phyloP scores from a whole-genome alignment of 345 rosid genomes.

The Populus euphratica region DNA sequence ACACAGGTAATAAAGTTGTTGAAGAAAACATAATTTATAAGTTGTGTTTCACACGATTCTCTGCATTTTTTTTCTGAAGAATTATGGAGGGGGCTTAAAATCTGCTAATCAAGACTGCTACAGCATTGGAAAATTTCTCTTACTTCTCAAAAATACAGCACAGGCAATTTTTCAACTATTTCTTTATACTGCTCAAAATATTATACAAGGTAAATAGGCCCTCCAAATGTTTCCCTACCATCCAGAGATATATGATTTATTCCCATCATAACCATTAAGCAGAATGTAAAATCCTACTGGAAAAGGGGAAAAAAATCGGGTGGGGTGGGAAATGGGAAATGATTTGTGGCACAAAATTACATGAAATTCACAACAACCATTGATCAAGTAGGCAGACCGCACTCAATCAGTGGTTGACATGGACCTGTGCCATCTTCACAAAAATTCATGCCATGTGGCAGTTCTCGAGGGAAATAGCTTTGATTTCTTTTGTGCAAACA shows the following conservation, averaged over 20 bases:
- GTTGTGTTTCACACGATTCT: not conserved
- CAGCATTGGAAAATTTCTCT: not conserved
- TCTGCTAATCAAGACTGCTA: not conserved
- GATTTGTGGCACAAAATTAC: too few species aligned
- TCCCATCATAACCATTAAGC: not conserved
- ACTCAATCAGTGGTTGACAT: too few species aligned
- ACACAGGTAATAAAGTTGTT: not conserved
- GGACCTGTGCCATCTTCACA: too few species aligned
- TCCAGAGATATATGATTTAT: not conserved
- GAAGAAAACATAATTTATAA: not conserved
- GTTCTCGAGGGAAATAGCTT: not conserved
- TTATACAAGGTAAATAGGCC: not conserved
- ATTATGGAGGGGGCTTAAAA: not conserved
- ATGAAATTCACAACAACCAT: too few species aligned
- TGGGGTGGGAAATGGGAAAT: too few species aligned
- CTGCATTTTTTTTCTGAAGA: not conserved
- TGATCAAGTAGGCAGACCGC: too few species aligned
- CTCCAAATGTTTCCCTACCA: conserved; percentile 4
- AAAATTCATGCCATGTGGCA: too few species aligned
- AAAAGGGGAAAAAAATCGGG: not conserved
- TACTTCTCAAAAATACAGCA: not conserved
- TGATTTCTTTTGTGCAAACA: not conserved
- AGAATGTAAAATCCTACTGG: not conserved
- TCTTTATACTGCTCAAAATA: not conserved
- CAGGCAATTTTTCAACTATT: not conserved